Evolutionary conservation across 2,329 filamentous ascomycete species (phyloP), one percentile per base, ranked within the genome.

Genomic region (Hymenoscyphus fructigenus): DNA sequence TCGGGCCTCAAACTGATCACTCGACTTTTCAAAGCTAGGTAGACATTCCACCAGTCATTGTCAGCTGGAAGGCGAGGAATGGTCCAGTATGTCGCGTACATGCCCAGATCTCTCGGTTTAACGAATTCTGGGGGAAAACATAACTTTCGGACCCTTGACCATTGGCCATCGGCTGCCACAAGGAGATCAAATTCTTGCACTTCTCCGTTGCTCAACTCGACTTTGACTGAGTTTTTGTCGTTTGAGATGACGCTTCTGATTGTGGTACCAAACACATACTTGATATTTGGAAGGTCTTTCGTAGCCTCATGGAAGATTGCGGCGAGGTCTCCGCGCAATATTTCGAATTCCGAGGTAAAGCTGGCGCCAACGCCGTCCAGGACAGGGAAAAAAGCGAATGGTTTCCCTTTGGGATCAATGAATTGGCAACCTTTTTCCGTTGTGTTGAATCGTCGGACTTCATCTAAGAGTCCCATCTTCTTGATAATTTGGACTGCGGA

Each of bases 91-190:
- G 72, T 76, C 0, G 69, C 69, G 62, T 76, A 78, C 55, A 72
- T 68, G 2, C 70, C 71, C 4, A 69, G 32, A 15, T 41, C 29
- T 26, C 20, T 26, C 29, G 61, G 55, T 4, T 68, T 29, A 1
- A 57, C 38, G 28, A 59, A 80, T 77, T 41, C 65, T 74, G 64
- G 47, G 1, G 63, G 62, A 67, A 75, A 70, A 14, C 63, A 36
- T 53, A 78, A 75, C 58, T 72, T 77, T n/a, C 84, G 77, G 0
- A 79, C 81, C 26, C 77, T 79, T 0, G 84, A 87, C 3, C 79
- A 75, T 60, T 83, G 79, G 0, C 85, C 85, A 66, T 88, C 85
- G 5, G 84, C 84, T 2, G 80, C 84, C 36, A 87, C 79, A 0
- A 87, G 66, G 0, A 87, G 71, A 69, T 87, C 84, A 60, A 78